Evolutionary conservation across 768 basidiomycete genomes (phyloP), one percentile per base, ranked within the genome.

Genomic region (Hygrophorus russula): DNA sequence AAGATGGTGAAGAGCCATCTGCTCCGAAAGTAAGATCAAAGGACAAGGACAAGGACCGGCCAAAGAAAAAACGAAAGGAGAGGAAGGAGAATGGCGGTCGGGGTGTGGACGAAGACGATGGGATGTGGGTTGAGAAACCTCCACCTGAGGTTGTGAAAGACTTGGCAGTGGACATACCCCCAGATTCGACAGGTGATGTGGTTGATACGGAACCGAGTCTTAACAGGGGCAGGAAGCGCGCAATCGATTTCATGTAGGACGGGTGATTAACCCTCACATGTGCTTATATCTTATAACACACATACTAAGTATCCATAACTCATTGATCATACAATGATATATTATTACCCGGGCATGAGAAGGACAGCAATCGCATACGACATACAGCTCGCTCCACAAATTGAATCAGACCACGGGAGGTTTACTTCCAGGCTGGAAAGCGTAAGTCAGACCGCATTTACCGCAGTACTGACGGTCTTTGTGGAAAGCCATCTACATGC

Each of bases 401-500:
- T 29, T 12, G 14, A 13, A 54, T 70, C 73, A 85, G 47, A 76
- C 76, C 46, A 70, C 73, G 44, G 84, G 82, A 40, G 84, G 84
- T 65, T 85, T 85, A 62, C 74, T 76, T 49, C 83, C 85, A 39
- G 86, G 80, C 48, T 74, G 71, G 71, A 89, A 88, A 45, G 81
- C 79, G 72, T 88, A 89, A 40, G 86, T 89, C 66, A 90, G 63
- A 38, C 85, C 86, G 50, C 88, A 92, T 70, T 89, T 89, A 68
- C 94, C 93, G 65, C 93, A 98, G 69, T 94, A 93, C 69, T 97
- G 94, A 54, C 94, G 82, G 67, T 97, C 90, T 54, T 86, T 76
- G 78, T 99, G 94, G 81, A 91, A 91, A 48, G 92, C 92, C 94
- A 98, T 98, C 92, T 85, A 52, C 41, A 38, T 48, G 50, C 45